A percentile compares a stretch with the other conserved stretches of the same genome.
phyloP scores from a whole-genome alignment of 306 rosid genomes.

The Nissolia schottii region DNA sequence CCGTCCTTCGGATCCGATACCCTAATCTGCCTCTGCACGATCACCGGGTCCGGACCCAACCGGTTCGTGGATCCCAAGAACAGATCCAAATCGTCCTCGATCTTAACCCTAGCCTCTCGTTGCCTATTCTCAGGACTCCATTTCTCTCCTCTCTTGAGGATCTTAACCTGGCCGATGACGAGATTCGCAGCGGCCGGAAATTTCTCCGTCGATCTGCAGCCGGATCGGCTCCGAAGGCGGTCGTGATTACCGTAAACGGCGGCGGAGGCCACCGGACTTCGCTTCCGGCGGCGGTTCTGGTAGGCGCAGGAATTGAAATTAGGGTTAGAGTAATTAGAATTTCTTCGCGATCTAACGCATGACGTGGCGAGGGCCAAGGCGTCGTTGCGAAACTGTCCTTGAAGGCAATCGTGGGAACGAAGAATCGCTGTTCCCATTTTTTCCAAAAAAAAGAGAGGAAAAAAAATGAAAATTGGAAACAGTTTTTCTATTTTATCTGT shows the following conservation, averaged over 20 bases:
- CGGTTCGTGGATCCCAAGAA: slow-evolving; percentile 56
- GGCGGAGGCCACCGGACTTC: slow-evolving; percentile 35
- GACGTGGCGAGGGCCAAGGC: slow-evolving; percentile 23
- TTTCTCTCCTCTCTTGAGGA: slow-evolving; percentile 75
- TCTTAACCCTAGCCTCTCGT: slow-evolving; percentile 6
- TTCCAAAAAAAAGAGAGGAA: neutral
- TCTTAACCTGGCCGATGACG: slow-evolving; percentile 68
- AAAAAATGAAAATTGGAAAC: neutral
- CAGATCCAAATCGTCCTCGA: slow-evolving; percentile 31
- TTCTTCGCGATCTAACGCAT: neutral
- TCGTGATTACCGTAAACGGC: slow-evolving; percentile 11
- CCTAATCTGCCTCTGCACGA: slow-evolving; percentile 55
- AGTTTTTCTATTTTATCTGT: too few species aligned
- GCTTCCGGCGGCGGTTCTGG: slow-evolving; percentile 48
- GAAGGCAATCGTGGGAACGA: slow-evolving; percentile 43
- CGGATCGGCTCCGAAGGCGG: slow-evolving; percentile 8
- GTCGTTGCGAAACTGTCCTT: slow-evolving; percentile 34
- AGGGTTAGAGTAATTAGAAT: slow-evolving; percentile 6
- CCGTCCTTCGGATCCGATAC: slow-evolving; percentile 45
- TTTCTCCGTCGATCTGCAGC: slow-evolving; percentile 25
- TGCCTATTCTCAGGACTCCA: slow-evolving; percentile 17
- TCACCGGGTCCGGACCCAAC: slow-evolving; percentile 65
- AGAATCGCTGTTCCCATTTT: slow-evolving; percentile 60
- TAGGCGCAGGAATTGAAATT: neutral
- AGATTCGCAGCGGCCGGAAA: slow-evolving; percentile 19